Evolutionary conservation across 495 filamentous ascomycete genomes (phyloP).

Genomic region (Neurospora intermedia): DNA sequence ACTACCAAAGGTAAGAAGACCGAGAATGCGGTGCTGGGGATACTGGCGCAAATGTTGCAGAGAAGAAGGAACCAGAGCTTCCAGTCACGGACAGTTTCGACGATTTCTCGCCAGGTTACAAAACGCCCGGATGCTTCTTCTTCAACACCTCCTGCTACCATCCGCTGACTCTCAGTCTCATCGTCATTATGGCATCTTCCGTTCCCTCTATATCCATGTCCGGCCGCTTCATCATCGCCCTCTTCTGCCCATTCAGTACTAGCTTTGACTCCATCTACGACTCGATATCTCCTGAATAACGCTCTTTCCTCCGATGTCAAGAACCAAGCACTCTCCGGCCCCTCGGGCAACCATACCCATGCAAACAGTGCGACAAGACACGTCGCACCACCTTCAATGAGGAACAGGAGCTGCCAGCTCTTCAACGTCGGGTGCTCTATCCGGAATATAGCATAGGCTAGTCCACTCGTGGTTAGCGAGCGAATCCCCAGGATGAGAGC

Average conservation of each 20-base stretch:
- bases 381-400: slow-evolving; percentile 43
- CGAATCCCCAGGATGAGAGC: neutral
- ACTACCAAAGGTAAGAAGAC: slow-evolving; percentile 48
- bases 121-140: slow-evolving; percentile 11
- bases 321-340: slow-evolving; percentile 45
- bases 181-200: neutral
- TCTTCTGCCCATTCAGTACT: neutral
- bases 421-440: slow-evolving; percentile 20
- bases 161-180: slow-evolving; percentile 14
- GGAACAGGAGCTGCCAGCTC: slow-evolving; percentile 47
- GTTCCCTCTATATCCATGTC: neutral
- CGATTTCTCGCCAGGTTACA: slow-evolving; percentile 32
- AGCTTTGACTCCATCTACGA: slow-evolving; percentile 2
- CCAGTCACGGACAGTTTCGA: slow-evolving; percentile 38
- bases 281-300: neutral
- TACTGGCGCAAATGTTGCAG: slow-evolving; percentile 43
- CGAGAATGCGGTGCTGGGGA: slow-evolving; percentile 42
- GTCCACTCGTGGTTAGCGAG: neutral
- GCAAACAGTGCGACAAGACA: slow-evolving; percentile 35
- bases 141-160: slow-evolving; percentile 11
- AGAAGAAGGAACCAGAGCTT: slow-evolving; percentile 42
- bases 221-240: neutral
- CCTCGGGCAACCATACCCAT: slow-evolving; percentile 41
- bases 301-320: slow-evolving; percentile 30
- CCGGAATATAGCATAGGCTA: slow-evolving; percentile 21